Percentiles rank a stretch among this genome's conserved stretches.
These are phyloP conservation scores for Zanthoxylum bungeanum DNA, from an alignment of 345 rosid species.

Conservation along the genomic window DNA sequence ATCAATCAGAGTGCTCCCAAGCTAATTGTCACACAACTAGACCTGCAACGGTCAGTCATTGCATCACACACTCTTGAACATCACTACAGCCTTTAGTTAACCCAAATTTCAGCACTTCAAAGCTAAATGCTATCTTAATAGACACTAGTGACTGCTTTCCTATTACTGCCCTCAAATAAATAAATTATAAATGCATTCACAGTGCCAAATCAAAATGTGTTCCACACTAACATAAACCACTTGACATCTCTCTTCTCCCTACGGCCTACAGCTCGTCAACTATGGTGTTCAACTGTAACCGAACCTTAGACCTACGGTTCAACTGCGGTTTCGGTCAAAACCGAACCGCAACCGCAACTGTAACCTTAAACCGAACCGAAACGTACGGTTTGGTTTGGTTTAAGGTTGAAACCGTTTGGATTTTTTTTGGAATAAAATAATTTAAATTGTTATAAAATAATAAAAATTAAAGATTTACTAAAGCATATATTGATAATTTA, in stretches of 20 bases:
- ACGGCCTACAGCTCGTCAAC: too few relatives aligned
- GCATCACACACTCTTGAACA: not conserved
- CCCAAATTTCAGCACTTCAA: not conserved
- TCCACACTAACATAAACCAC: not conserved
- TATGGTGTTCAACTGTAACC: too few relatives aligned
- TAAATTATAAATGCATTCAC: not conserved
- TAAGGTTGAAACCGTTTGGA: too few relatives aligned
- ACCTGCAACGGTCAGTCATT: not conserved
- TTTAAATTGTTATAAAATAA: too few relatives aligned
- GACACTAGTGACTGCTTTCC: not conserved
- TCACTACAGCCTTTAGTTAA: not conserved
- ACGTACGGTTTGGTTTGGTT: too few relatives aligned
- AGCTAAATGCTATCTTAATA: not conserved
- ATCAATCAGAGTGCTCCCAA: not conserved
- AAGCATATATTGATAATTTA: too few relatives aligned
- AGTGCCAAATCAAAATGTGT: not conserved
- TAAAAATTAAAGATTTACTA: too few relatives aligned
- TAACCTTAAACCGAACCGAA: too few relatives aligned
- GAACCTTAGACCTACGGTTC: too few relatives aligned
- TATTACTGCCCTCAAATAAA: not conserved
- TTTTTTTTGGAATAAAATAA: too few relatives aligned
- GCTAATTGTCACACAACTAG: not conserved
- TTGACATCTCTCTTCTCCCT: not conserved
- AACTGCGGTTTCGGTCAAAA: too few relatives aligned
- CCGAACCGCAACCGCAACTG: too few relatives aligned